Base-by-base conservation (phyloP, 345 rosid species). In the Jatropha curcas region DNA sequence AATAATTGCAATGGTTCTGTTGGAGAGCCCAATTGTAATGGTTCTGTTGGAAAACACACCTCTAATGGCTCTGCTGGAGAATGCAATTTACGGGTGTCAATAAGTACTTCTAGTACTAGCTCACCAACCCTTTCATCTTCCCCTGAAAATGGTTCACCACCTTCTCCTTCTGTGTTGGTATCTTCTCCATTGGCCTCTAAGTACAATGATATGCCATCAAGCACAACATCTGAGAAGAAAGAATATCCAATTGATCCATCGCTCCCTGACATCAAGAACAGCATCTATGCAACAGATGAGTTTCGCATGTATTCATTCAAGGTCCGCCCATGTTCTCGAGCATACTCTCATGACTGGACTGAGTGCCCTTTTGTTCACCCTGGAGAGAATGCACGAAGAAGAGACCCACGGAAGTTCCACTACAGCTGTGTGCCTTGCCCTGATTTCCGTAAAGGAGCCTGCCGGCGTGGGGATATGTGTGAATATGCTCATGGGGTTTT, bases 281-380 rank as follows among this genome's bases (percentile, higher is more conserved):
- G 89, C 76, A 82, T 90, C 14, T 90, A 88, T 65, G 76, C 88
- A 0, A 84, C 92, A 0, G 92, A 90, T 69, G 95, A 90, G 79
- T 90, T 90, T 52, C 88, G 95, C 46, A 90, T 88, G 92, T 90
- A 84, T 78, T 90, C 95, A 3, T 82, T 82, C 46, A 82, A 85
- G 85, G 77, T 85, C 37, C 84, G 86, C 22, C 86, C 88, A 19
- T 85, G 88, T 74, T 85, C 88, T 24, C 82, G 92, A 20, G 91
- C 96, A 2, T 90, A 90, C 60, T 88, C 95, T 11, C 95, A 88
- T 80, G 95, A 90, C 67, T 90, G 95, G 95, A 90, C 95, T 0
- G 95, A 90, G 70, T 90, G 92, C 67, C 95, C 95, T 3, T 90
- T 90, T 80, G 95, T 87, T 34, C 92, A 90, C 76, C 95, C 95